Evolutionary conservation across 495 filamentous ascomycete genomes (phyloP).

Genomic region (Lophium mytilinum): DNA sequence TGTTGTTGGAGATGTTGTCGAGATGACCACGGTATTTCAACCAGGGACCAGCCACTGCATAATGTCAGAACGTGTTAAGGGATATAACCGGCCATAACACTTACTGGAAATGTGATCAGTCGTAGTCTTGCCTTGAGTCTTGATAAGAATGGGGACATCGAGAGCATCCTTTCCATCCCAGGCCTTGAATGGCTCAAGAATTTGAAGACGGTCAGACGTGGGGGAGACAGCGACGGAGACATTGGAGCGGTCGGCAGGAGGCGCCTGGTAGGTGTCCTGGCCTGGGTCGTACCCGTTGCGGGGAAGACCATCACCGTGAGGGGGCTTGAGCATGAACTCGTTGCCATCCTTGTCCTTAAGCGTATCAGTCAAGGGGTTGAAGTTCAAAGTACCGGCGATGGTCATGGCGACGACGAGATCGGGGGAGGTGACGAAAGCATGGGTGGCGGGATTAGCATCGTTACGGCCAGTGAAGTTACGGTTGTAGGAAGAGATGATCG

Average conservation of each 20-base stretch:
- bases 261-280: constrained; percentile 93
- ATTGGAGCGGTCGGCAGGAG: constrained; percentile 64
- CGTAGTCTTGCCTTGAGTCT: constrained; percentile 95
- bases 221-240: constrained; percentile 82
- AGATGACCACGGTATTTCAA: constrained; percentile 99
- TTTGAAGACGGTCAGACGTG: constrained; percentile 84
- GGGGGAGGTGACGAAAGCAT: constrained; percentile 97
- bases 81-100: background rate
- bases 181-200: constrained; percentile 73
- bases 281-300: constrained; percentile 82
- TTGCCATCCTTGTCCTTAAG: constrained; percentile 97
- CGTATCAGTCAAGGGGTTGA: constrained; percentile 93
- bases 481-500: constrained; percentile 94
- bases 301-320: constrained; percentile 77
- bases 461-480: constrained; percentile 99
- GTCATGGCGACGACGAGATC: constrained; percentile 91
- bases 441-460: constrained; percentile 97
- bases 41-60: constrained; percentile 83
- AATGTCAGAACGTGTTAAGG: background rate
- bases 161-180: constrained; percentile 94
- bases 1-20: constrained; percentile 99
- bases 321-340: constrained; percentile 77
- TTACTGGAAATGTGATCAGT: constrained; percentile 95
- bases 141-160: constrained; percentile 92
- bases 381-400: constrained; percentile 83